Base-by-base conservation (phyloP, 805 yeast species). In the Spathaspora sp. region DNA sequence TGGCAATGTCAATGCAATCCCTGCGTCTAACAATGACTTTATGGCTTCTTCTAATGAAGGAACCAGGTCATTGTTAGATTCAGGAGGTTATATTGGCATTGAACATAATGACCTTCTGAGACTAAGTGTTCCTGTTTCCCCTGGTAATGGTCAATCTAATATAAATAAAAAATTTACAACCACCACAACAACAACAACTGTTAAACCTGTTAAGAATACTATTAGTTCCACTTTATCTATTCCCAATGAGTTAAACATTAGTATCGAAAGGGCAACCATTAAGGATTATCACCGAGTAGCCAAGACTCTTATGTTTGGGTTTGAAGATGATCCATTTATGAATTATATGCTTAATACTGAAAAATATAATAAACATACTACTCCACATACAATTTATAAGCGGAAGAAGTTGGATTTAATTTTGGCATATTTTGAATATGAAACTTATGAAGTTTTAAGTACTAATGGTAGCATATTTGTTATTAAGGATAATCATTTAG, bases 211-310 rank as follows among this genome's bases (percentile, higher is more conserved):
- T 6, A 23, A 6, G 6, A 16, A 8, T 16, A 9, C 40, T 6
- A 14, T 35, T 14, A 35, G 40, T 8, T 35, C 40, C 16, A 14
- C 56, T 5, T 53, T 53, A 42, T 53, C 56, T 28, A 53, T 53
- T 29, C 53, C 53, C 2, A 50, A 55, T 42, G 51, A 55, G 39
- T 53, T 62, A 26, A 57, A 59, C 31, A 50, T 61, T 42, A 46
- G 56, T 14, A 61, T 61, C 32, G 64, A 60, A 43, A 50, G 50
- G 31, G 63, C 58, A 8, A 48, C 50, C 7, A 58, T 59, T 11
- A 77, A 79, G 48, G 85, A 81, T 56, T 82, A 79, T 57, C 77
- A 75, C 53, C 72, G 81, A 52, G 83, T 83, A 26, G 85, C 85
- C 20, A 71, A 71, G 52, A 80, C 85, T 7, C 68, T 82, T 49